Evolutionary conservation across 495 filamentous ascomycete genomes (phyloP), one percentile per base, ranked within the genome.

Genomic region (Letharia lupina): DNA sequence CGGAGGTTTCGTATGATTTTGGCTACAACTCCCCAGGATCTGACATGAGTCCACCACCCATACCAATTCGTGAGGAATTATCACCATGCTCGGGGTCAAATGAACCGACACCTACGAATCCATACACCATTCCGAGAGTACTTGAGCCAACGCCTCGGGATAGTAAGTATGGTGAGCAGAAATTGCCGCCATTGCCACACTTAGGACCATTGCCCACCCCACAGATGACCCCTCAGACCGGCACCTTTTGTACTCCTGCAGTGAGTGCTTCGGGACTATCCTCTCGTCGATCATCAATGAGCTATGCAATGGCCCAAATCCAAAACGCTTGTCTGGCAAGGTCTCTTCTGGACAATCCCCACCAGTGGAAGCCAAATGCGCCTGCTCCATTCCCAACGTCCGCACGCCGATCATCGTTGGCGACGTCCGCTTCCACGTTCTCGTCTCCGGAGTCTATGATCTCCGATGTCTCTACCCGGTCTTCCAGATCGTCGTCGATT

Each of bases 381-480:
- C 78, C 74, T 70, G 77, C 78, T 74, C 76, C 77, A 41, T 78
- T 79, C 74, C 74, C 82, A 68, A 68, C 78, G 60, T 70, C 83
- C 70, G 80, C 82, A 68, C 86, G 90, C 64, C 86, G 89, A 66
- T 89, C 89, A 33, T 91, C 91, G 48, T 78, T 90, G 67, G 89
- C 90, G 72, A 89, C 86, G 71, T 87, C 89, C 10, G 81, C 85
- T 67, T 94, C 91, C 4, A 87, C 86, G 40, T 81, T 85, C 50
- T 95, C 91, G 61, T 95, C 91, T 45, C 91, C 91, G 54, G 91
- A 96, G 70, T 95, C 91, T 65, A 93, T 94, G 90, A 78, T 95
- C 35, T 94, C 90, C 59, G 91, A 95, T 76, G 86, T 81, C 59
- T 93, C 89, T 48, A 79, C 81, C 42, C 77, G 74, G 62, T 68